Evolutionary conservation across 31 red algal genomes (phyloP), one percentile per base, ranked within the genome.

Genomic region (Porphyra umbilicalis): DNA sequence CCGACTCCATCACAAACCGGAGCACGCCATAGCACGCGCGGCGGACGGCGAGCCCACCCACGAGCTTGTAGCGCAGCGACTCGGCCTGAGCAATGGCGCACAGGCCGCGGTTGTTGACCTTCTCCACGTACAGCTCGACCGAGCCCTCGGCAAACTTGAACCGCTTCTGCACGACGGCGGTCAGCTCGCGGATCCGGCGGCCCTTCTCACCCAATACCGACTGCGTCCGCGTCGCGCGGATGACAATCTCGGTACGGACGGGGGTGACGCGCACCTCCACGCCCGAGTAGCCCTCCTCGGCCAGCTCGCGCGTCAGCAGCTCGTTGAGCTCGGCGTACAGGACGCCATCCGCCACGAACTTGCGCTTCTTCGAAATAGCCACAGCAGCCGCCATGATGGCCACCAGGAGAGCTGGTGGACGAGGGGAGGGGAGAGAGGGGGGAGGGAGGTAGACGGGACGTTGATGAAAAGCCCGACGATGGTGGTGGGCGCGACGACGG

Each of bases 61-160:
- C 82, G 44, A 98, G 87, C 92, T 98, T 98, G 82, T 95, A 98
- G n/a, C 91, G 83, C 74, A 99, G 88, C 81, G 91, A 94, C 89
- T 95, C 94, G 8, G 97, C 97, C 77, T 99, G 97, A 1, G 97
- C 97, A 83, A 96, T 96, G 33, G 97, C 97, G 83, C 93, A 96
- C 32, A 99, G 85, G 31, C 97, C 94, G 29, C 94, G 79, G 75
- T 99, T 98, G 35, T 85, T 83, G 38, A 95, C 94, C 81, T 89
- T 93, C 80, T 99, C 97, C 18, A 90, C 97, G 83, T 89, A 99
- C 79, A 99, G 89, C 84, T 92, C 91, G 33, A 99, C 92, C 9
- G 94, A 86, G 82, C 87, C 88, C 76, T 96, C 93, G 39, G 93
- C 84, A 75, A 86, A 96, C n/a, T 86, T 90, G 87, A 99, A 99